These are phyloP conservation scores for Ustulina deusta DNA, from an alignment of 2,329 filamentous ascomycete species.

Conservation along the genomic window DNA sequence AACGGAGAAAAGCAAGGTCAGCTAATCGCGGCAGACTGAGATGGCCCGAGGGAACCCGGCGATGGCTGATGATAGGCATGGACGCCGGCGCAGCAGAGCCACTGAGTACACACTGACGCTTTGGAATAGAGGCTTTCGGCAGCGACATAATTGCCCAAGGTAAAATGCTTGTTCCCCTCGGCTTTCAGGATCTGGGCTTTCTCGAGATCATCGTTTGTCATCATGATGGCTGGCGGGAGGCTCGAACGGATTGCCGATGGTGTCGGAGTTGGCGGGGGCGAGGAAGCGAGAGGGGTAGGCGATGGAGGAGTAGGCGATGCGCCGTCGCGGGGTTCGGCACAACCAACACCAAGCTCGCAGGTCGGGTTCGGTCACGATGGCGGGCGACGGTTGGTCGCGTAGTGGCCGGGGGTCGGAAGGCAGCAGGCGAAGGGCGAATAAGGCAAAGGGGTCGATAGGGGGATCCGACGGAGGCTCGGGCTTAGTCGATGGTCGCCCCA, in stretches of 20 bases:
- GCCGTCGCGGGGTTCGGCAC: not conserved
- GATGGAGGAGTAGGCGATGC: not conserved
- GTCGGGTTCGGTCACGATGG: not conserved
- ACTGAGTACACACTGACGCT: slow-evolving; percentile 64
- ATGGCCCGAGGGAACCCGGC: not conserved
- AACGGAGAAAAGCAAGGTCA: slow-evolving; percentile 25
- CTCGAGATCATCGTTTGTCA: slow-evolving; percentile 44
- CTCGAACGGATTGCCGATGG: not conserved
- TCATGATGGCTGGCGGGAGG: slow-evolving; percentile 19
- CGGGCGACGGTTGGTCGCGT: not conserved
- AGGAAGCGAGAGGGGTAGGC: not conserved
- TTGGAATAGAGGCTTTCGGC: slow-evolving; percentile 80
- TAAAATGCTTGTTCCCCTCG: slow-evolving; percentile 74
- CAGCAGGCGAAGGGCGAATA: too few species aligned
- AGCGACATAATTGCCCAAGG: slow-evolving; percentile 70
- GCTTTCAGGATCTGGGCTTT: slow-evolving; percentile 62
- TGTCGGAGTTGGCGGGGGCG: not conserved
- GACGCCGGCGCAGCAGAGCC: not conserved
- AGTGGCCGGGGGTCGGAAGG: not conserved
- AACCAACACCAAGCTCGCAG: not conserved
- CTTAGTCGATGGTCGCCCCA: not conserved
- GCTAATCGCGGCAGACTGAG: not conserved
- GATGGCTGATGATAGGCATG: not conserved
- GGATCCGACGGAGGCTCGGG: not conserved
- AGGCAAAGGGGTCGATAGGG: not conserved